phyloP scores from a whole-genome alignment of 2,329 filamentous ascomycete species.

The Seiridium cupressi region DNA sequence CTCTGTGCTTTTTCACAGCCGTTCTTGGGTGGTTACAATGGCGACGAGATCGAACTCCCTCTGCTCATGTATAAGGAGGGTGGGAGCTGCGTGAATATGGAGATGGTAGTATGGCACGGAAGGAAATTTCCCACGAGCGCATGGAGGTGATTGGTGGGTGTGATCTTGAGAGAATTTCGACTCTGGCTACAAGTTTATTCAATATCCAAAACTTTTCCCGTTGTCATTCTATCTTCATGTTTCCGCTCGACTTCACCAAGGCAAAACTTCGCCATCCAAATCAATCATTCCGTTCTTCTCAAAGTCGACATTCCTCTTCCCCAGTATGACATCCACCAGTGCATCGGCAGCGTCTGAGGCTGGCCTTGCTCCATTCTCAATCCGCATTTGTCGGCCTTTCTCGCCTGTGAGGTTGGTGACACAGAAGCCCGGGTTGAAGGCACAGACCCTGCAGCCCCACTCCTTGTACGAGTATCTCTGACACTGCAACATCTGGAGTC shows the following conservation, averaged over 20 bases:
- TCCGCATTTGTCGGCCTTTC: conserved; percentile 20
- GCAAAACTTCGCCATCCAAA: conserved; percentile 18
- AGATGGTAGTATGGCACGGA: too few relatives aligned
- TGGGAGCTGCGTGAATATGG: too few relatives aligned
- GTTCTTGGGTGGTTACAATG: too few relatives aligned
- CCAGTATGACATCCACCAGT: conserved; percentile 22
- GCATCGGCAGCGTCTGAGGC: conserved; percentile 23
- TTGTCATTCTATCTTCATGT: not conserved
- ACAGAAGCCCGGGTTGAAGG: conserved; percentile 31
- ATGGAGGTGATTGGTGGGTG: too few relatives aligned
- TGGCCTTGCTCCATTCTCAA: conserved; percentile 22
- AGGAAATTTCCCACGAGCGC: too few relatives aligned
- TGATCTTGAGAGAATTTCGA: too few relatives aligned
- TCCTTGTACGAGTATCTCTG: conserved; percentile 23
- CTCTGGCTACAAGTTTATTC: too few relatives aligned
- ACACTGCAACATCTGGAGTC: conserved; percentile 22
- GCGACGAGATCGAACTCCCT: too few relatives aligned
- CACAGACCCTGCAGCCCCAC: conserved; percentile 29
- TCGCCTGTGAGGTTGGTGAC: conserved; percentile 29
- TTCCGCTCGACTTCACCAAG: conserved; percentile 13
- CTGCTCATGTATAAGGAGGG: too few relatives aligned
- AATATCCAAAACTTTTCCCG: too few relatives aligned
- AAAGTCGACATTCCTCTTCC: conserved; percentile 24
- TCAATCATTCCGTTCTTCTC: conserved; percentile 21
- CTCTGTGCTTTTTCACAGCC: too few relatives aligned